Base-by-base conservation (phyloP, 2,329 filamentous ascomycete species). In the Microthyrium microscopicum region DNA sequence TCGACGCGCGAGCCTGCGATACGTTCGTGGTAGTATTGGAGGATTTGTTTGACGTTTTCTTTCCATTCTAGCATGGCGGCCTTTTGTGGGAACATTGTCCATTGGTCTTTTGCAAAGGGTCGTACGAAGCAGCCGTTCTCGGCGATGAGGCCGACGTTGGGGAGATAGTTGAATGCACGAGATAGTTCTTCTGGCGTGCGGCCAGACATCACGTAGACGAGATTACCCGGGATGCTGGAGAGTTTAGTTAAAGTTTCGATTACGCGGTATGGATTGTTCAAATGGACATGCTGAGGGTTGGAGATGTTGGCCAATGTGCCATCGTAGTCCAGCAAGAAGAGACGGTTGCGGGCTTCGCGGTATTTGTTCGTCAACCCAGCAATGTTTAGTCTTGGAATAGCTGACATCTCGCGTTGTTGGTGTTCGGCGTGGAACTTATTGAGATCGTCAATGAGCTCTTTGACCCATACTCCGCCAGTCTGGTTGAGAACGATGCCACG, bases 121-220 rank as follows among this genome's bases (percentile, higher is more conserved):
- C 79, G 81, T 37, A 94, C 61, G 56, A 91, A 95, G 51, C 82
- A 92, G 2, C 87, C 87, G 42, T 93, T 94, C 57, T 95, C 87
- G 0, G 87, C 87, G 42, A 95, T 91, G 4, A 95, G 64, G 3
- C 89, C 89, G 3, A 94, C 61, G 39, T 78, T 77, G 4, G 81
- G 78, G 2, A 94, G 77, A 17, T 78, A 71, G 33, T 76, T 75
- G 64, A 95, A 94, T 2, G 91, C 64, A 4, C 77, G 72, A 44
- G 93, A 83, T 21, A 94, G 73, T 47, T 94, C 84, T 45, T 91
- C 81, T 0, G 84, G 81, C 43, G 76, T 79, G 21, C 83, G 75
- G 6, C 81, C 77, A 35, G 83, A 93, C 83, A 93, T 95, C 42
- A 95, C 75, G 46, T 93, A 95, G 18, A 95, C 78, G 2, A 74